These are phyloP conservation scores for Phytophthora ohioensis DNA, from an alignment of 352 stramenopile genomes.

Conservation along the genomic window DNA sequence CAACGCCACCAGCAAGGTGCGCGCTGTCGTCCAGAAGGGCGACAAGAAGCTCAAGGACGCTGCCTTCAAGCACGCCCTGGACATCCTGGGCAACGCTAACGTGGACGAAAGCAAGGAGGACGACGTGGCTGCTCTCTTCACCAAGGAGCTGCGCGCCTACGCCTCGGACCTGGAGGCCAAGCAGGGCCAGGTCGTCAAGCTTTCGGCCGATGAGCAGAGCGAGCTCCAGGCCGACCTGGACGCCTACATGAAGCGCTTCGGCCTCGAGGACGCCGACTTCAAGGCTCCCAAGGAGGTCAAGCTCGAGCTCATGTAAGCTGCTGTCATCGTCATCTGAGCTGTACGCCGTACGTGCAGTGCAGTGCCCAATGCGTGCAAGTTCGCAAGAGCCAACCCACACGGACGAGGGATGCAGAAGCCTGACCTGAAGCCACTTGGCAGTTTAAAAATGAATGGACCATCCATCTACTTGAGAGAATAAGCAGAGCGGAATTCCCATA, in stretches of 20 bases:
- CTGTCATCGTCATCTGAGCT: conserved; percentile 16
- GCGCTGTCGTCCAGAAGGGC: conserved; percentile 74
- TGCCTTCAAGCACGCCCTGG: conserved; percentile 86
- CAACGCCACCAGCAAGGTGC: conserved; percentile 78
- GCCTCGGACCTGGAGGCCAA: conserved; percentile 78
- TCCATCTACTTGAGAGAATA: conserved; percentile 49
- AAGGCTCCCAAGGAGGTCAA: conserved; percentile 88
- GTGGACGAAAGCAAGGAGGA: conserved; percentile 86
- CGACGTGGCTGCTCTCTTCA: conserved; percentile 82
- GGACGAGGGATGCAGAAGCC: conserved; percentile 18
- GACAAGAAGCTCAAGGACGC: conserved; percentile 88
- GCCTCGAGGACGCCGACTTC: conserved; percentile 79
- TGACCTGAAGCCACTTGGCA: conserved; percentile 27
- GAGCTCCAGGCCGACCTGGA: conserved; percentile 87
- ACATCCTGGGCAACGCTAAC: conserved; percentile 77
- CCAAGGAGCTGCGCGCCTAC: conserved; percentile 86
- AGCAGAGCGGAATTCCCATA: conserved; percentile 13
- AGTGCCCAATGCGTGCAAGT: conserved; percentile 32
- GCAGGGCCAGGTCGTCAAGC: conserved; percentile 81
- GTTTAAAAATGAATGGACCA: conserved; percentile 47
- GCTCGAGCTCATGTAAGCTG: conserved; percentile 85
- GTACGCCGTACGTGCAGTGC: conserved; percentile 9
- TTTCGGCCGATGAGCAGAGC: conserved; percentile 79
- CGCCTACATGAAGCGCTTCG: conserved; percentile 89
- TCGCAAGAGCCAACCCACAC: conserved; percentile 17